These are phyloP conservation scores for Salix brachista DNA, from an alignment of 345 rosid species.

Conservation along the genomic window DNA sequence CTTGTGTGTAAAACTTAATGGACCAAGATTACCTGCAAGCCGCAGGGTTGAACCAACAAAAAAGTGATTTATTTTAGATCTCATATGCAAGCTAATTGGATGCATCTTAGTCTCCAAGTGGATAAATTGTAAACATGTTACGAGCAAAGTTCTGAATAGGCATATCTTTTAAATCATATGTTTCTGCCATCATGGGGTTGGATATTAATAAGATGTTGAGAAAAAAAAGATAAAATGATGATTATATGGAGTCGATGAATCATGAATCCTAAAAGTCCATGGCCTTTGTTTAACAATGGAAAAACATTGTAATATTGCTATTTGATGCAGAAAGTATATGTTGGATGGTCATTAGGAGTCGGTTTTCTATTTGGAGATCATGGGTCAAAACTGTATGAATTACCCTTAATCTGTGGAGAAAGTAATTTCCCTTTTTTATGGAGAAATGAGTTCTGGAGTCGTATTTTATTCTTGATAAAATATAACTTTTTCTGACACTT, in stretches of 20 bases:
- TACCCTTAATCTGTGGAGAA: not conserved
- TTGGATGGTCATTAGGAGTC: not conserved
- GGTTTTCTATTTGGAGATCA: not conserved
- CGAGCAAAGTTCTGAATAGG: not conserved
- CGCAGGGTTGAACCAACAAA: not conserved
- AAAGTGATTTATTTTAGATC: not conserved
- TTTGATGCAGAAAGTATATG: not conserved
- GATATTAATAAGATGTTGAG: not conserved
- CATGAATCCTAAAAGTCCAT: not conserved
- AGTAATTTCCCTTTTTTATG: not conserved
- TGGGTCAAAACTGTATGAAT: not conserved
- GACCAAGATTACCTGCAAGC: not conserved
- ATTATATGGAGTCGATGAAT: not conserved
- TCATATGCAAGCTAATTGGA: not conserved
- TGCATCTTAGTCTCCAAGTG: not conserved
- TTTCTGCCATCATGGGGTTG: not conserved
- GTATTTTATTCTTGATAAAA: not conserved
- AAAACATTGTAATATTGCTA: not conserved
- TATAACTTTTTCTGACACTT: not conserved
- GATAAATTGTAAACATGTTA: not conserved
- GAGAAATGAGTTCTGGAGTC: not conserved
- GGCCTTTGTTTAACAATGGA: not conserved
- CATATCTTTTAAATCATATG: no score
- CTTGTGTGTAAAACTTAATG: not conserved
- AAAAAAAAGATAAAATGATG: not conserved